Conservation (phyloP, 352 stramenopile genomes). For the Phytophthora capsici region DNA sequence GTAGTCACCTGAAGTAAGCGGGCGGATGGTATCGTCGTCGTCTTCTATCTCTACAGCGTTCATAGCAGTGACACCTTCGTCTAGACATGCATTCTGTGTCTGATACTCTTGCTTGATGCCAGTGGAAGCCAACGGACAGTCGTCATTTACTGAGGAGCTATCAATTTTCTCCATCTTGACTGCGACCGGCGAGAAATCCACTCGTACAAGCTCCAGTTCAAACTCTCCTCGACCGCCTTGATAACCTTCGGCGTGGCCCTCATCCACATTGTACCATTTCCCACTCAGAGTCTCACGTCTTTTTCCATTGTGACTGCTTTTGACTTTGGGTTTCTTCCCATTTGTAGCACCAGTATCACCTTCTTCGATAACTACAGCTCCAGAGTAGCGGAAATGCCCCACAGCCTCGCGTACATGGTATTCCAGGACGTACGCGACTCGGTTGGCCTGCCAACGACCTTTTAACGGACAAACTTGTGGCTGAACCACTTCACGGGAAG, state of each 20-base stretch:
- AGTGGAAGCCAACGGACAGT: neutral
- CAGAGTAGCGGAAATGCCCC: conserved; percentile 68
- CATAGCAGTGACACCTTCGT: neutral
- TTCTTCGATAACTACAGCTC: conserved; percentile 42
- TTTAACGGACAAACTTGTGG: conserved; percentile 60
- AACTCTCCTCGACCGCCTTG: conserved; percentile 65
- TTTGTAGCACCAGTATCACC: conserved; percentile 3
- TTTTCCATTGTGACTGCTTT: conserved; percentile 14
- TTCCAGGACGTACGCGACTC: conserved; percentile 63
- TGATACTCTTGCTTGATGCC: conserved; percentile 3
- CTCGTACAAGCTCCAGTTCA: conserved; percentile 53
- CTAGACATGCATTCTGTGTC: neutral
- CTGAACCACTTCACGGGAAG: conserved; percentile 64
- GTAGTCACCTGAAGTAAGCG: conserved; percentile 64
- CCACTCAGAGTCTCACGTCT: conserved; percentile 45
- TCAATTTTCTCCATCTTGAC: conserved; percentile 30
- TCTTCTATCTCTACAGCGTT: conserved; percentile 22
- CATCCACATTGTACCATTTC: conserved; percentile 71
- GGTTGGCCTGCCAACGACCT: conserved; percentile 62
- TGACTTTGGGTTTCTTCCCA: conserved; percentile 10
- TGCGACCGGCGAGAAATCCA: conserved; percentile 27
- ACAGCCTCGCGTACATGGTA: conserved; percentile 73
- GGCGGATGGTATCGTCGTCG: conserved; percentile 40
- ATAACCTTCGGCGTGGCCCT: conserved; percentile 51
- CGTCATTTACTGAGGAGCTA: neutral